These are phyloP conservation scores for Hydrangea macrophylla DNA, from an alignment of 148 eudicot genomes.

Conservation along the genomic window DNA sequence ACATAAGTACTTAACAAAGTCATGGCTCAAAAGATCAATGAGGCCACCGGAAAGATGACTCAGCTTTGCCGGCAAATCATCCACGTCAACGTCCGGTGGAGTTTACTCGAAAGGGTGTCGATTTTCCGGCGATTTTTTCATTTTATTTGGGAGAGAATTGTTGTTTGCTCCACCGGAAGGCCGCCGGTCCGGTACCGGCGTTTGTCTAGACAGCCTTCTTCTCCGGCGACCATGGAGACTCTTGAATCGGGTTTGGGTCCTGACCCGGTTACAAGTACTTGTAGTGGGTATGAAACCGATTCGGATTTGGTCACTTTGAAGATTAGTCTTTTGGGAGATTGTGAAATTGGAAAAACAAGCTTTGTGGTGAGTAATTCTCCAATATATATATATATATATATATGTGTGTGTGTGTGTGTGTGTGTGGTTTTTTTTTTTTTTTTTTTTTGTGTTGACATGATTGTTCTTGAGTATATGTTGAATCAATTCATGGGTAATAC, in stretches of 20 bases:
- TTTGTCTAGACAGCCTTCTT: slow-evolving; percentile 22
- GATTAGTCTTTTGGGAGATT: slow-evolving; percentile 70
- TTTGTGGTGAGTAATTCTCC: slow-evolving; percentile 79
- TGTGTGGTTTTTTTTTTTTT: no score
- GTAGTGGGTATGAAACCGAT: slow-evolving; percentile 55
- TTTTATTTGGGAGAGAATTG: slow-evolving; percentile 53
- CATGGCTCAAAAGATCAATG: slow-evolving; percentile 31
- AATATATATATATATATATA: not conserved
- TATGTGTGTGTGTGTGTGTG: not conserved
- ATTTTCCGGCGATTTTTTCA: slow-evolving; percentile 43
- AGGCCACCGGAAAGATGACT: slow-evolving; percentile 62
- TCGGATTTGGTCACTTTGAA: slow-evolving; percentile 76
- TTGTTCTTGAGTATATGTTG: not conserved
- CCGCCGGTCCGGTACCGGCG: slow-evolving; percentile 33
- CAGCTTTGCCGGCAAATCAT: slow-evolving; percentile 57
- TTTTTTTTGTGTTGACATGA: no score
- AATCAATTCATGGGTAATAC: not conserved
- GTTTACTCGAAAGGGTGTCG: slow-evolving; percentile 27
- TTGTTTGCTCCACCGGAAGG: slow-evolving; percentile 43
- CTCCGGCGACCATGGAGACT: slow-evolving; percentile 22
- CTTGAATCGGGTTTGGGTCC: slow-evolving; percentile 20
- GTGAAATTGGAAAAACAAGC: slow-evolving; percentile 73
- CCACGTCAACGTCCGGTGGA: slow-evolving; percentile 41
- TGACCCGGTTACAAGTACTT: slow-evolving; percentile 11
- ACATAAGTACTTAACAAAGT: not conserved